phyloP scores from a whole-genome alignment of 768 basidiomycete species.

The Trametes meyenii region DNA sequence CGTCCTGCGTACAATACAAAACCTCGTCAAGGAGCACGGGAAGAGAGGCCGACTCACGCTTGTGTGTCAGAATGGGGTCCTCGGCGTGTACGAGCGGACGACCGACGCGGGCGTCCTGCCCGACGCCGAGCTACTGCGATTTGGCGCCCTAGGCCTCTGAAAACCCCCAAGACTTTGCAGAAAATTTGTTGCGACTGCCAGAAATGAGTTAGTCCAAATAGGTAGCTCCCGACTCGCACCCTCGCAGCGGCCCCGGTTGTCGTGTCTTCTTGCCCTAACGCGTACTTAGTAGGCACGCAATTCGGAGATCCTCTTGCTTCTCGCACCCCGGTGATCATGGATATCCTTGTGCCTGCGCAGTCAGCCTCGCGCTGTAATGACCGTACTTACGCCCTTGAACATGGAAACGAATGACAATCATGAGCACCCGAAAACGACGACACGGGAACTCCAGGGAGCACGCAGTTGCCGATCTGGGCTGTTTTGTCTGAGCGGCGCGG shows the following conservation, averaged over 20 bases:
- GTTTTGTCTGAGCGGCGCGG: conserved; percentile 6
- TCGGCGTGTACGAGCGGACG: conserved; percentile 55
- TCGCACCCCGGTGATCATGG: no score
- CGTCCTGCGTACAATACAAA: conserved; percentile 43
- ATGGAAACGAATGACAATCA: not conserved
- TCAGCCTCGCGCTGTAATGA: no score
- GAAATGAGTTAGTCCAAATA: no score
- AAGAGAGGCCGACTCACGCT: conserved; percentile 55
- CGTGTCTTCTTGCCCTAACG: no score
- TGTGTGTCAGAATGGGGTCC: conserved; percentile 46
- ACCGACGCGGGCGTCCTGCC: conserved; percentile 48
- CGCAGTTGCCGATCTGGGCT: not conserved
- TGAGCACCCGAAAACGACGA: not conserved
- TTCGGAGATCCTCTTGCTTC: no score
- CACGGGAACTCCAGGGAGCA: not conserved
- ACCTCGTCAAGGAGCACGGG: conserved; percentile 54
- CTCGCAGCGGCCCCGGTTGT: no score
- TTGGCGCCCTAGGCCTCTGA: conserved; percentile 19
- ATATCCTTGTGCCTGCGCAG: no score
- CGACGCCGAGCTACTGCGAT: conserved; percentile 41
- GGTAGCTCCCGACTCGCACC: no score
- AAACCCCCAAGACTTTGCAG: not conserved
- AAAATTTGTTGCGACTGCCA: no score
- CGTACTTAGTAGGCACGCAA: no score
- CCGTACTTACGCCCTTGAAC: not conserved